Evolutionary conservation across 495 filamentous ascomycete genomes (phyloP), one percentile per base, ranked within the genome.

Genomic region (Venustampulla echinocandica): DNA sequence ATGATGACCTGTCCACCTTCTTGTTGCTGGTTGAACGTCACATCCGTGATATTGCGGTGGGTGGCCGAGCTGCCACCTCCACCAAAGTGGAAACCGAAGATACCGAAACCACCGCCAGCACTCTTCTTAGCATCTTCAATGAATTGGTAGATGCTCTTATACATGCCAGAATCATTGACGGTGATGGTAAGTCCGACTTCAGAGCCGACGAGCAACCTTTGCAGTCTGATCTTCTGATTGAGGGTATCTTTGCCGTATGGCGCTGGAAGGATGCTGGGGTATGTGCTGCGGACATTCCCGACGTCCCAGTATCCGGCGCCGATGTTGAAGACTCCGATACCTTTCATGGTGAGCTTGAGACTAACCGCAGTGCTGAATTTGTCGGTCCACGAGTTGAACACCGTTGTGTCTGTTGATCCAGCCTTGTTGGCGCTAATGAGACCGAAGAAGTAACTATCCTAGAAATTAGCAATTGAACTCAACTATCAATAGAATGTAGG

Each of bases 21-120:
- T 10, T 24, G 15, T 10, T 21, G 15, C 19, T 10, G 19, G 6
- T 10, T 15, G 10, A 41, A 21, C 9, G 15, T 21, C 14, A 41
- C 17, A 41, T 20, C 21, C 15, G 4, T 41, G 10, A 15, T 15
- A 4, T 41, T 15, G 5, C 38, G 38, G 21, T 41, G 38, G 15
- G 38, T 41, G 14, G 19, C 15, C 4, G 17, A 5, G 10, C 15
- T 24, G 4, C 20, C 20, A 41, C 38, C 38, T 4, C 17, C 38
- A 20, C 38, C 38, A 15, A 41, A 41, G 15, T 15, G 38, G 38
- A 41, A 21, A 22, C 38, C 38, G 15, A 41, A 41, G 38, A 41
- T 41, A 10, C 17, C 10, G 38, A 41, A 41, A 10, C 38, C 38
- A 5, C 15, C 38, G 7, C 38, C 38, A 23, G 20, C 15, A 6